Base-by-base conservation (phyloP, 306 rosid genomes). In the Astragalus glycyphyllos region DNA sequence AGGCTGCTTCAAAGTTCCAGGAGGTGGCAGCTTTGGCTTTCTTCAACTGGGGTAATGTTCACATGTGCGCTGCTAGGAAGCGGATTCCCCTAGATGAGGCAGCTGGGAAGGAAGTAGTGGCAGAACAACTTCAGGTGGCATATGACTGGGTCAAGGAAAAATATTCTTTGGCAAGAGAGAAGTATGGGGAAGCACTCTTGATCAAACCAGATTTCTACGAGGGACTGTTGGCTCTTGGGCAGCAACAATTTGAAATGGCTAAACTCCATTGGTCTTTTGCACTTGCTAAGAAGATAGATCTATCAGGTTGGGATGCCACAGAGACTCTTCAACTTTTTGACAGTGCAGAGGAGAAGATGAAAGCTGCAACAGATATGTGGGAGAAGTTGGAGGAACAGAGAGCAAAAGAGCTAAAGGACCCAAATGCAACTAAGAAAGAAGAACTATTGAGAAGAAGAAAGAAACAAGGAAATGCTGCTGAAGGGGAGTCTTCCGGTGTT, bases 21-120 rank as follows among this genome's bases (percentile, higher is more conserved):
- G 99, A 91, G 91, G 99, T 95, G 58, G 99, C 92, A 40, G 99
- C 96, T 2, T 80, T 95, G 83, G 97, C 96, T 50, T 95, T 81
- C 84, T 91, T 95, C 84, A 95, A 95, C 62, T 95, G 97, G 99
- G 97, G 97, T 57, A 95, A 95, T 77, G 96, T 95, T 74, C 88
- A 86, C 71, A 95, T 91, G 97, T 95, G 97, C 60, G 99, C 99
- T 4, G 96, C 97, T 20, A 82, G 99, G 77, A 95, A 95, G 79
- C 87, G 92, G 45, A 95, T 91, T 57, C 99, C 99, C 56, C 69
- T 91, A 5, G 99, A 94, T 9, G 99, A 91, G 77, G 80, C 96
- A 1, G 90, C 90, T 45, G 91, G 89, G 68, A 86, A 87, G 73
- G 99, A 89, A 6, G 69, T 85, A 1, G 92, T 85, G 75, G 85